phyloP scores from a whole-genome alignment of 2,329 filamentous ascomycete genomes.

The Bipolaris sorokiniana region DNA sequence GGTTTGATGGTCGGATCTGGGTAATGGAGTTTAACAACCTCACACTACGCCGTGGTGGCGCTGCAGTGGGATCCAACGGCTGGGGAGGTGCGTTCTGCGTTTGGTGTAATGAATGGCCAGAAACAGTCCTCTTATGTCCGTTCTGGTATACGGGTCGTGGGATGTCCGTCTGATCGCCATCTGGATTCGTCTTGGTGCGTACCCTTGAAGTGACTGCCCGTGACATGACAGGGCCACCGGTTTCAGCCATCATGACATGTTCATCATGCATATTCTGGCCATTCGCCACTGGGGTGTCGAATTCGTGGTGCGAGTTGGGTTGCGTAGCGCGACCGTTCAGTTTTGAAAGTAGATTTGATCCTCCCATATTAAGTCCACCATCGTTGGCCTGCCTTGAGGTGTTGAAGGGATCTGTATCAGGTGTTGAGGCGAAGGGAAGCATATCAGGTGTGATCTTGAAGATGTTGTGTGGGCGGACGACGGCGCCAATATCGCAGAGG shows the following conservation, averaged over 20 bases:
- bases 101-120: constrained; percentile 69
- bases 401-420: constrained; percentile 55
- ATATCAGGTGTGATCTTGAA: constrained; percentile 77
- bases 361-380: constrained; percentile 44
- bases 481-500: constrained; percentile 81
- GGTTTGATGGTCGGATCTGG: constrained; percentile 67
- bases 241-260: constrained; percentile 52
- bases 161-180: constrained; percentile 48
- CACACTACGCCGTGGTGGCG: constrained; percentile 53
- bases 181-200: constrained; percentile 49
- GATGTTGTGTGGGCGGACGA: constrained; percentile 81
- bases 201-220: constrained; percentile 49
- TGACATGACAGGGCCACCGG: constrained; percentile 45
- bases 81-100: constrained; percentile 31
- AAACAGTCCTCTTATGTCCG: constrained; percentile 90
- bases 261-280: constrained; percentile 50
- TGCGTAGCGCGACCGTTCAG: constrained; percentile 52
- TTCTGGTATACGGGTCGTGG: constrained; percentile 46
- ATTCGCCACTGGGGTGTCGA: constrained; percentile 57
- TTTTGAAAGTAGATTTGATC: constrained; percentile 49
- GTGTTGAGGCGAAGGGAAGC: constrained; percentile 50
- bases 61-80: constrained; percentile 50
- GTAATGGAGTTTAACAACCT: constrained; percentile 55
- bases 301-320: constrained; percentile 38
- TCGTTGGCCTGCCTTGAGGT: constrained; percentile 42